Percentiles rank a stretch among this genome's conserved stretches.
phyloP scores from a whole-genome alignment of 495 filamentous ascomycete genomes.

The Penicillium robsamsonii region DNA sequence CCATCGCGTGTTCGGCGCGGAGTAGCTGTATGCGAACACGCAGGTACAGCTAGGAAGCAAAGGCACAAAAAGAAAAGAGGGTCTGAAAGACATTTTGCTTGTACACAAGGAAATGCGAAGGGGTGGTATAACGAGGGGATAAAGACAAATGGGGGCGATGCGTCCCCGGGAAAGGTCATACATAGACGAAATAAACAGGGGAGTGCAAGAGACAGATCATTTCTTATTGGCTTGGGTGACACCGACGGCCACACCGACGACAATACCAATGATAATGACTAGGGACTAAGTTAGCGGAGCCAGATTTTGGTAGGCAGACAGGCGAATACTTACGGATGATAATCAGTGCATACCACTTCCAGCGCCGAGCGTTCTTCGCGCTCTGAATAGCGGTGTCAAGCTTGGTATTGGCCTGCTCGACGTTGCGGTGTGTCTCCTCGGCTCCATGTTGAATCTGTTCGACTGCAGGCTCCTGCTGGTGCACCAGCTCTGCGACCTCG shows the following conservation, averaged over 20 bases:
- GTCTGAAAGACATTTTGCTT: conserved; percentile 25
- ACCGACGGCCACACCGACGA: conserved; percentile 51
- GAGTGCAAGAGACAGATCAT: conserved; percentile 6
- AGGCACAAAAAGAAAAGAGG: conserved; percentile 17
- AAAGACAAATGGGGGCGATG: conserved; percentile 13
- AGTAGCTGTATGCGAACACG: conserved; percentile 24
- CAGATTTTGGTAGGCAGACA: not conserved
- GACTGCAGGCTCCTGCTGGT: conserved; percentile 78
- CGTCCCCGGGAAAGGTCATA: conserved; percentile 20
- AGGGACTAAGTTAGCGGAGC: conserved; percentile 4
- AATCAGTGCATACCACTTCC: conserved; percentile 97
- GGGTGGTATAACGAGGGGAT: conserved; percentile 32
- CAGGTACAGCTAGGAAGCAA: conserved; percentile 13
- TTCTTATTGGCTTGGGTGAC: conserved; percentile 40
- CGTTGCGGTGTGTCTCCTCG: conserved; percentile 72
- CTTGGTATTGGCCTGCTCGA: conserved; percentile 77
- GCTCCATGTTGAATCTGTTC: conserved; percentile 76
- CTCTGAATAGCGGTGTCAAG: conserved; percentile 73
- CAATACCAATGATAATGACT: conserved; percentile 52
- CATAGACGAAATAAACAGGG: conserved; percentile 16
- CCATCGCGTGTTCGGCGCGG: conserved; percentile 9
- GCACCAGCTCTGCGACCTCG: conserved; percentile 76
- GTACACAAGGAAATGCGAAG: conserved; percentile 31
- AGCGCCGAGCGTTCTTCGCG: conserved; percentile 75
- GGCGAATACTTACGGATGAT: conserved; percentile 65